Conservation (phyloP, 352 stramenopile genomes). For the Aphanomyces euteiches region DNA sequence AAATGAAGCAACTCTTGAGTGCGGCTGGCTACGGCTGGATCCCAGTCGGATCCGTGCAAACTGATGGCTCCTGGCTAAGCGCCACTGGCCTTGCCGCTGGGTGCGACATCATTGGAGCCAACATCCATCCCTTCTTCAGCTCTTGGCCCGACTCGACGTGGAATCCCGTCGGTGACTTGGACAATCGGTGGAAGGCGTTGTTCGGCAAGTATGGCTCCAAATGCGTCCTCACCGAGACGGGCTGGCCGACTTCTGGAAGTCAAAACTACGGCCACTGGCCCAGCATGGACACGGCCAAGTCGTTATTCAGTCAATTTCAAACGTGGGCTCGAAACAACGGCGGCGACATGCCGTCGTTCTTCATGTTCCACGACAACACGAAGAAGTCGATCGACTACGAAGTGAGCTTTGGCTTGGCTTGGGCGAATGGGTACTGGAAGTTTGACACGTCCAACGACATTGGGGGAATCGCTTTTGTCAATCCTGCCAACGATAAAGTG, state of each 20-base stretch:
- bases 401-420: constrained; percentile 47
- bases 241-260: constrained; percentile 54
- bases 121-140: constrained; percentile 68
- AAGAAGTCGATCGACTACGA: constrained; percentile 42
- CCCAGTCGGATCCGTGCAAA: constrained; percentile 16
- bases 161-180: constrained; percentile 14
- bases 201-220: constrained; percentile 28
- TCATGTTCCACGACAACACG: constrained; percentile 29
- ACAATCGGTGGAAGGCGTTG: constrained; percentile 39
- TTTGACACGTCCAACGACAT: not conserved
- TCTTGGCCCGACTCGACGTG: not conserved
- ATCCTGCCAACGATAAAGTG: not conserved
- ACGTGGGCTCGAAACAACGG: not conserved
- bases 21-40: not conserved
- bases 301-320: constrained; percentile 14
- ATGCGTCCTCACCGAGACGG: constrained; percentile 43
- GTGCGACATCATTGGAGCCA: constrained; percentile 63
- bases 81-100: constrained; percentile 41
- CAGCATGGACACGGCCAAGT: constrained; percentile 5
- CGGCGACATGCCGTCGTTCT: constrained; percentile 20
- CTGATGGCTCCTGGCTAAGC: constrained; percentile 18
- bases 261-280: constrained; percentile 39
- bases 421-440: constrained; percentile 24
- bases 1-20: not conserved
- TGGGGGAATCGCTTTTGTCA: constrained; percentile 9